These are phyloP conservation scores for Magnaporthales sp. DNA, from an alignment of 2,329 filamentous ascomycete species.

Conservation along the genomic window DNA sequence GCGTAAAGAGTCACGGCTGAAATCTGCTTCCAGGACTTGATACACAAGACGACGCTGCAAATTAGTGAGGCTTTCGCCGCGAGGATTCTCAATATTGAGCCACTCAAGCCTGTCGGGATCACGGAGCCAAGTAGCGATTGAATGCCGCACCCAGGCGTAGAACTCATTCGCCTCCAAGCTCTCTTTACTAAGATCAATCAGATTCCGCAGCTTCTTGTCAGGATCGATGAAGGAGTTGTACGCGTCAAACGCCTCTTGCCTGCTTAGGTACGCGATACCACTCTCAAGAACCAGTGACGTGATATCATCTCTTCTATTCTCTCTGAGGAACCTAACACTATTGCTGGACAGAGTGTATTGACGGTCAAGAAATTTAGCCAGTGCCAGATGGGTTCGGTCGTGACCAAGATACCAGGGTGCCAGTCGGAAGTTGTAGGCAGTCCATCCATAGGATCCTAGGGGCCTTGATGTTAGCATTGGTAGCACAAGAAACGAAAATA, in stretches of 20 bases:
- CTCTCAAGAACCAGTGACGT: background rate
- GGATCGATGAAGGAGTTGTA: constrained; percentile 8
- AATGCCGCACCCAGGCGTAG: constrained; percentile 3
- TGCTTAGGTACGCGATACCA: constrained; percentile 24
- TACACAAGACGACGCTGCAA: constrained; percentile 19
- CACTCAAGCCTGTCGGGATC: background rate
- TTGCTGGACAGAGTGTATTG: constrained; percentile 18
- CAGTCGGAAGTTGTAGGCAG: constrained; percentile 22
- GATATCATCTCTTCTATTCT: background rate
- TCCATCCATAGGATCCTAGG: constrained; percentile 12
- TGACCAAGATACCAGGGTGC: constrained; percentile 18
- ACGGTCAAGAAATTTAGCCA: constrained; percentile 18
- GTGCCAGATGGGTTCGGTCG: background rate
- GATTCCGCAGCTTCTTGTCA: constrained; percentile 11
- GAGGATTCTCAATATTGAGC: constrained; percentile 14
- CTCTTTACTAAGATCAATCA: constrained; percentile 7
- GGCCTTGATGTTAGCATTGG: background rate
- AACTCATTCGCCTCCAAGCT: constrained; percentile 10
- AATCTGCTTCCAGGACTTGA: constrained; percentile 16
- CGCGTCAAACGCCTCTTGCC: constrained; percentile 12
- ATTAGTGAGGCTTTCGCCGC: constrained; percentile 15
- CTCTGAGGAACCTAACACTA: constrained; percentile 20
- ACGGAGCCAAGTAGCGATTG: constrained; percentile 9
- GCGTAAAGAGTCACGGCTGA: constrained; percentile 9
- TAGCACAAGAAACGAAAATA: background rate